phyloP scores from a whole-genome alignment of 306 rosid species.

The Gynostemma pentaphyllum region DNA sequence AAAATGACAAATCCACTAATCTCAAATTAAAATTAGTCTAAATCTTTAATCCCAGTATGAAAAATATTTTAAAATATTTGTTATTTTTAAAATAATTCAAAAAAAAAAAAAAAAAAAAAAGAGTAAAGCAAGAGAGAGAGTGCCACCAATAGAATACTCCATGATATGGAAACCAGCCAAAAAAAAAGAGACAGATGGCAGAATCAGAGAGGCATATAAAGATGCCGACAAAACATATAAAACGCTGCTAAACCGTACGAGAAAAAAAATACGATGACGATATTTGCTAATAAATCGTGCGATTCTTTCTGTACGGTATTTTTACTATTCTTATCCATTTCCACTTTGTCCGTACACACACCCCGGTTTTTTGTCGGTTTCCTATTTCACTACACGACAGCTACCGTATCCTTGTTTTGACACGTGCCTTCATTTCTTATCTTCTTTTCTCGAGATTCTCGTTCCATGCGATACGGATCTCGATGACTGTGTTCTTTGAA shows the following conservation, averaged over 20 bases:
- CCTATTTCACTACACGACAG: not conserved
- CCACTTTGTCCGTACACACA: slow-evolving; percentile 24
- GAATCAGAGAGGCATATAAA: not conserved
- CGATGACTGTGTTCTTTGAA: too few species aligned
- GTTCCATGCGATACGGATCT: too few species aligned
- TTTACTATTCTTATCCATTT: not conserved
- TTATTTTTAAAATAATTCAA: too few species aligned
- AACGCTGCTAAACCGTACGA: slow-evolving; percentile 6
- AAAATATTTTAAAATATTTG: too few species aligned
- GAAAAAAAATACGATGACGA: slow-evolving; percentile 14
- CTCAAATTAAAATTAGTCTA: too few species aligned
- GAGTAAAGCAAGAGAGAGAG: too few species aligned
- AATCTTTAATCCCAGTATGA: too few species aligned
- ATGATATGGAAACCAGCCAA: too few species aligned
- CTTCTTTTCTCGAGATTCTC: not conserved
- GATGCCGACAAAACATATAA: slow-evolving; percentile 5
- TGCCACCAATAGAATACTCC: too few species aligned
- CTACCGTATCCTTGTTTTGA: not conserved
- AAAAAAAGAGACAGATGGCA: slow-evolving; percentile 23
- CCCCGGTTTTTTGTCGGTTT: slow-evolving; percentile 3
- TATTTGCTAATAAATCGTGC: too few species aligned
- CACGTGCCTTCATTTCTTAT: not conserved
- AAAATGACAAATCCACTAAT: too few species aligned
- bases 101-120: too few species aligned
- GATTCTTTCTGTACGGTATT: not conserved